phyloP scores from a whole-genome alignment of 129 eudicot genomes.

The Pseudognaphalium luteoalbum region DNA sequence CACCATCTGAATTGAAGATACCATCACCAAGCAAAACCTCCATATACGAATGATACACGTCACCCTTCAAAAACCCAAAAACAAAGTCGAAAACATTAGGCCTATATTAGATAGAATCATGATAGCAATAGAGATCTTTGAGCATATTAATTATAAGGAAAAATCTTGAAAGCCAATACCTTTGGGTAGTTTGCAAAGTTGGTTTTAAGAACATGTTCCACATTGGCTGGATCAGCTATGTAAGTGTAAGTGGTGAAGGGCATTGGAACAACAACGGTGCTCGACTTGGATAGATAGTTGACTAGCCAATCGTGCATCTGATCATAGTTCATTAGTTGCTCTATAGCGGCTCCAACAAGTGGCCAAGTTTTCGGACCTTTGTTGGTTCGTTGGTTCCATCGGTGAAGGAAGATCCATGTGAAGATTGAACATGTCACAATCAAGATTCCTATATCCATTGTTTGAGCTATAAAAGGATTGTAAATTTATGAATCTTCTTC shows the following conservation, averaged over 20 bases:
- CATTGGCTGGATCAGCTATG: conserved; percentile 79
- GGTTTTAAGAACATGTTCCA: conserved; percentile 79
- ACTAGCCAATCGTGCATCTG: conserved; percentile 62
- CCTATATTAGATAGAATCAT: conserved; percentile 2
- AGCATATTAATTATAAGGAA: not conserved
- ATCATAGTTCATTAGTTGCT: conserved; percentile 46
- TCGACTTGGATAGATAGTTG: conserved; percentile 56
- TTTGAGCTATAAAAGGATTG: not conserved
- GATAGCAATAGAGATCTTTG: not conserved
- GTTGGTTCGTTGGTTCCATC: conserved; percentile 60
- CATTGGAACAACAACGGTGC: conserved; percentile 80
- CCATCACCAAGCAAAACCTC: conserved; percentile 97
- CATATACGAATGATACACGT: conserved; percentile 92
- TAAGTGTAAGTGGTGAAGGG: conserved; percentile 78
- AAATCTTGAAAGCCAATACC: conserved; percentile 38
- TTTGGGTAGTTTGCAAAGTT: conserved; percentile 88
- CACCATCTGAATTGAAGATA: conserved; percentile 94
- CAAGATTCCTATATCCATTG: conserved; percentile 25
- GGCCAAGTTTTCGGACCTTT: conserved; percentile 93
- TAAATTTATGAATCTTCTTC: not conserved
- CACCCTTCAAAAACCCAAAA: conserved; percentile 56
- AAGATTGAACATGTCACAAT: conserved; percentile 53
- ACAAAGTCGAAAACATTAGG: conserved; percentile 3
- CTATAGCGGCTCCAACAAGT: conserved; percentile 70
- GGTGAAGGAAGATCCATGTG: conserved; percentile 68